These are phyloP conservation scores for Halenospora varia DNA, from an alignment of 495 filamentous ascomycete genomes.

Conservation along the genomic window DNA sequence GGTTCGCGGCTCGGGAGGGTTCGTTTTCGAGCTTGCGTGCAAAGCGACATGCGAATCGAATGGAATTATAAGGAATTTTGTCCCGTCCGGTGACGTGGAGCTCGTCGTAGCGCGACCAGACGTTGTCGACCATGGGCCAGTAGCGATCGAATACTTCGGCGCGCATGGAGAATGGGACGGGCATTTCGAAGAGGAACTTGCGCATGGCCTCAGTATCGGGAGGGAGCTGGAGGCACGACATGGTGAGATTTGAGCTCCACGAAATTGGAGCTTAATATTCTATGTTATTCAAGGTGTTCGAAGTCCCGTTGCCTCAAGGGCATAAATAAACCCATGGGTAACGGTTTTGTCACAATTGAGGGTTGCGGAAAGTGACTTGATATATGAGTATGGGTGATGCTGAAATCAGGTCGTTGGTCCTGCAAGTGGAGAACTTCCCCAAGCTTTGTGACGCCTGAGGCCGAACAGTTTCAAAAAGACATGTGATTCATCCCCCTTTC, in stretches of 20 bases:
- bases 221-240: not conserved
- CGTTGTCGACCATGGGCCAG: not conserved
- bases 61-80: not conserved
- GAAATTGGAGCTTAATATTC: not conserved
- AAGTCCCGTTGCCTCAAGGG: not conserved
- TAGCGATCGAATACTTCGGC: not conserved
- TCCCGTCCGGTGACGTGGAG: not conserved
- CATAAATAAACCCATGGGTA: not conserved
- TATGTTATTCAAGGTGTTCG: not conserved
- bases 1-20: not conserved
- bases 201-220: not conserved
- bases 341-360: not conserved
- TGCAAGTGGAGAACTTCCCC: too few relatives aligned
- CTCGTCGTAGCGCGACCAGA: not conserved
- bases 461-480: too few relatives aligned
- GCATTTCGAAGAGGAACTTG: not conserved
- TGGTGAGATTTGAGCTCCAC: not conserved
- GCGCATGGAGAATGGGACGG: not conserved
- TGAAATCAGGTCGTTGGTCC: not conserved
- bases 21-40: not conserved
- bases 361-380: not conserved
- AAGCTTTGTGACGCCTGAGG: too few relatives aligned
- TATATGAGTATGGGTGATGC: not conserved
- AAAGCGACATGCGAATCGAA: not conserved
- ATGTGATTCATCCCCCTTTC: too few relatives aligned